Base-by-base conservation (phyloP, 805 yeast species). In the Zygosaccharomyces lentus region DNA sequence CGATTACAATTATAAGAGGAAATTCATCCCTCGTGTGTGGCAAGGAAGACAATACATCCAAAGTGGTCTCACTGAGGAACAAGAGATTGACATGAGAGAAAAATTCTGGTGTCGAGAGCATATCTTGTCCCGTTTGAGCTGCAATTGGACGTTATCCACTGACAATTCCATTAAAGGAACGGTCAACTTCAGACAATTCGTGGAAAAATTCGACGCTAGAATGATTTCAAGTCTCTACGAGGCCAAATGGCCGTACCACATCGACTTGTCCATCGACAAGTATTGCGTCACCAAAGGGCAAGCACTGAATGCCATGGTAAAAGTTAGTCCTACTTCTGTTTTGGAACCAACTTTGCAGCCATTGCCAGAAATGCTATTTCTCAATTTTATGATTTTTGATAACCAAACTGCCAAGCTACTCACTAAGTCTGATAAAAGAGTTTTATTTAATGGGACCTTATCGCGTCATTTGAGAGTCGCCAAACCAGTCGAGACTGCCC, bases 31-130 rank as follows among this genome's bases (percentile, higher is more conserved):
- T 16, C 81, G 85, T 27, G 66, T 87, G 29, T 65, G 84, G 17
- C 75, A 80, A 37, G 59, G 58, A 29, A 80, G 79, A 50, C 96
- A 89, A 65, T 85, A 80, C 59, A 73, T 87, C 32, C 65, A 54
- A 41, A 72, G 66, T 49, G 76, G 68, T 49, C 68, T 77, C 5
- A 70, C 78, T 0, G 76, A 72, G 39, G 80, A 77, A 8, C 87
- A 85, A 49, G 82, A 76, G 29, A 55, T 55, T 36, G 75, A 71
- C 43, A 76, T 80, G 66, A 72, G 80, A 46, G 82, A 80, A 50
- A 68, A 77, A 2, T 93, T 89, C 63, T 91, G 99, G 99, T 77
- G 84, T 51, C 68, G 95, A 47, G 80, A 84, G 46, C 74, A 75
- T 49, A 61, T 93, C 1, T 67, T 91, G 43, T 70, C 74, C 37